Evolutionary conservation across 1,284 basidiomycete genomes (phyloP).

Genomic region (Pseudozyma tsukubaensis): DNA sequence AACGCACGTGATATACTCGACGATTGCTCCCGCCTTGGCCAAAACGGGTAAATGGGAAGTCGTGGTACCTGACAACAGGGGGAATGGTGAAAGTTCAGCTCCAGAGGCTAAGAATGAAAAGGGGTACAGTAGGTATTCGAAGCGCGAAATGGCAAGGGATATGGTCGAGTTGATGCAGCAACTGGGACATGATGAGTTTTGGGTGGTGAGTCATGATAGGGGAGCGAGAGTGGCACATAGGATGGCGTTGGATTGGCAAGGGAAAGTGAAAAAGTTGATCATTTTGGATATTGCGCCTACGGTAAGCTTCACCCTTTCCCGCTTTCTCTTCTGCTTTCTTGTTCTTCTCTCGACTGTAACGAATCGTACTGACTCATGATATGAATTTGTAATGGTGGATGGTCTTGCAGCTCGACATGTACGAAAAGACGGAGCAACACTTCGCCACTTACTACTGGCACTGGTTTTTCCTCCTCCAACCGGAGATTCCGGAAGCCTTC

Average conservation of each 20-base stretch:
- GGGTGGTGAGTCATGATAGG: constrained; percentile 69
- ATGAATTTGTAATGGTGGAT: background rate
- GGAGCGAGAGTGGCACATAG: constrained; percentile 70
- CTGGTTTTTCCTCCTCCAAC: constrained; percentile 70
- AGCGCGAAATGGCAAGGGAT: constrained; percentile 70
- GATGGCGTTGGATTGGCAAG: constrained; percentile 68
- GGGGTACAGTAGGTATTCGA: constrained; percentile 60
- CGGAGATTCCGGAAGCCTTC: constrained; percentile 67
- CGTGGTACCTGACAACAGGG: constrained; percentile 68
- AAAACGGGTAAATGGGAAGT: constrained; percentile 64
- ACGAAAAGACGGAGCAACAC: constrained; percentile 62
- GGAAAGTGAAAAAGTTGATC: constrained; percentile 65
- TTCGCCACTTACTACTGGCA: constrained; percentile 66
- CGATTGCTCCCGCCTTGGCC: constrained; percentile 63
- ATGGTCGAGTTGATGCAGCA: constrained; percentile 68
- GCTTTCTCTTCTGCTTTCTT: background rate
- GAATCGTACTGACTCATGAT: background rate
- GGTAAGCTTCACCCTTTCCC: constrained; percentile 9
- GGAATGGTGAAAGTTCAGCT: constrained; percentile 50
- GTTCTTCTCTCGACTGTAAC: too few species aligned
- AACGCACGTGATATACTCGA: constrained; percentile 67
- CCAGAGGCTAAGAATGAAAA: constrained; percentile 47
- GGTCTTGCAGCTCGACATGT: constrained; percentile 65
- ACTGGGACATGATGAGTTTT: constrained; percentile 63
- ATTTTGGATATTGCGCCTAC: constrained; percentile 65